phyloP scores from a whole-genome alignment of 306 rosid species.

The Leucaena leucocephala region DNA sequence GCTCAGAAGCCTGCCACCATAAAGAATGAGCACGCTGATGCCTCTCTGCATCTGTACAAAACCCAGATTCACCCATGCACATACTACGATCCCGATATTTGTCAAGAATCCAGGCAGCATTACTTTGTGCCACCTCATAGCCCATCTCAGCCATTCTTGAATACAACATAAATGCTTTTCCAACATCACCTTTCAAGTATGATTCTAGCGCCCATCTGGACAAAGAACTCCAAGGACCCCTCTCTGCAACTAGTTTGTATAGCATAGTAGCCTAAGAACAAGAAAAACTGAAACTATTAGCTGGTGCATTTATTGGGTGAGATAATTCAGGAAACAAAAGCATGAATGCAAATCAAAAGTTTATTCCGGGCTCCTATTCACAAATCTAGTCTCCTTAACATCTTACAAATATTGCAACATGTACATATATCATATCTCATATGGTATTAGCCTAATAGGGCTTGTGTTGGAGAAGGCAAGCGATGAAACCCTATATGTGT shows the following conservation, averaged over 20 bases:
- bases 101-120: slow-evolving; percentile 99
- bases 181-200: slow-evolving; percentile 86
- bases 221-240: slow-evolving; percentile 97
- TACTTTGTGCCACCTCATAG: slow-evolving; percentile 95
- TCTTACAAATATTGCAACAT: not conserved
- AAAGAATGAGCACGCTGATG: slow-evolving; percentile 71
- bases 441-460: slow-evolving; percentile 10
- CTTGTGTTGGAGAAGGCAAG: slow-evolving; percentile 16
- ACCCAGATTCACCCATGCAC: slow-evolving; percentile 70
- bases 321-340: slow-evolving; percentile 8
- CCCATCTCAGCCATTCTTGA: slow-evolving; percentile 98
- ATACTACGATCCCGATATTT: slow-evolving; percentile 85
- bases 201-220: slow-evolving; percentile 98
- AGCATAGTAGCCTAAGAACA: slow-evolving; percentile 78
- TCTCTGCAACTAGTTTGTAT: slow-evolving; percentile 94
- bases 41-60: slow-evolving; percentile 64
- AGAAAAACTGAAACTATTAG: slow-evolving; percentile 25
- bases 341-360: slow-evolving; percentile 14
- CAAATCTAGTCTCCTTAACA: slow-evolving; percentile 22
- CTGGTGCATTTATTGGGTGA: not conserved
- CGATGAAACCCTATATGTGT: slow-evolving; percentile 3
- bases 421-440: slow-evolving; percentile 4
- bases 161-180: slow-evolving; percentile 87
- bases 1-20: slow-evolving; percentile 87
- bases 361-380: slow-evolving; percentile 22